Evolutionary conservation across 1,284 basidiomycete species (phyloP), one percentile per base, ranked within the genome.

Genomic region (Tilletia caries): DNA sequence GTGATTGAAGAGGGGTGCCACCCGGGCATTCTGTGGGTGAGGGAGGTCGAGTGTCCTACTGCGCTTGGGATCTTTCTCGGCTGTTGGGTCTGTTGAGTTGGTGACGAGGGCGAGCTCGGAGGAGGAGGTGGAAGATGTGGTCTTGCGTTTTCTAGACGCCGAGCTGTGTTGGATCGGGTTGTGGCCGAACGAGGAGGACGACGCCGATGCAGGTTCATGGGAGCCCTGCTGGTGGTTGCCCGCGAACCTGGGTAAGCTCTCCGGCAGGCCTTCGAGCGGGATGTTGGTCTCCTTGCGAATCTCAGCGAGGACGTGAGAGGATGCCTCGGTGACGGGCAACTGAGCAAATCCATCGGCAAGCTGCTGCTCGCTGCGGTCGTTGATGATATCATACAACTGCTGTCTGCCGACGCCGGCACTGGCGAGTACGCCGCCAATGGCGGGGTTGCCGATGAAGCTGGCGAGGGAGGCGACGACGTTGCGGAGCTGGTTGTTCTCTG

Each of bases 401-500:
- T 73, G 68, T 13, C 73, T 43, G n/a, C 69, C 68, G 58, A 78
- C 68, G 29, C 77, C 78, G 2, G 70, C 62, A 33, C 75, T 73
- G 29, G 71, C 71, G 46, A 77, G 67, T 23, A 73, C 74, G 4
- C 78, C 78, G 29, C 76, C 79, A 29, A 79, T 73, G 64, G 48
- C 67, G 18, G 70, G 70, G 2, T 71, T 68, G 15, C 79, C 79
- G 58, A 79, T 76, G 67, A 81, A 81, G 13, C 71, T 65, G 3
- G 76, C 72, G 13, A 81, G 73, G 15, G 67, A 73, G 43, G 68
- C 70, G 29, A 79, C 71, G 20, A 81, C 72, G 44, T 50, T 44
- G 25, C 79, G 75, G 2, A 81, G 70, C 37, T 70, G 70, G 71
- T 78, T 79, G 72, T 81, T 81, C 66, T 81, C 79, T 34, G 71